These are phyloP conservation scores for Xerocomus brunneocitrinus DNA, from an alignment of 768 basidiomycete species.

Conservation along the genomic window DNA sequence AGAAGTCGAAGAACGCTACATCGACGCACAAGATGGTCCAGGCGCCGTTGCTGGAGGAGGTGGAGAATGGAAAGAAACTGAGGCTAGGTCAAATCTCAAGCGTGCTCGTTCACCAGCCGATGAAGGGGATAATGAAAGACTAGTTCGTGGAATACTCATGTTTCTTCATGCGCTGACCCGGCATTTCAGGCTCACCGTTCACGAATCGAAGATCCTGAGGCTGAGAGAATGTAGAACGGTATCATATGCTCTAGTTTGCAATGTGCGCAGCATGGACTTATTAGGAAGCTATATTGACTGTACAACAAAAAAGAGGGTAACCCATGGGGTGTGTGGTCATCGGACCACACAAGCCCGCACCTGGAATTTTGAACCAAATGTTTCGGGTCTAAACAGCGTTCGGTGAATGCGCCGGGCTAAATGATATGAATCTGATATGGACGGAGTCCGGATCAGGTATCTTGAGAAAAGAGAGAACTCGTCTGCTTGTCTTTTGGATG, in stretches of 20 bases:
- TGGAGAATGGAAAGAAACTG: slow-evolving; percentile 76
- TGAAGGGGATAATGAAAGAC: slow-evolving; percentile 55
- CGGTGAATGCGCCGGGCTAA: slow-evolving; percentile 61
- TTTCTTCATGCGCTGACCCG: slow-evolving; percentile 4
- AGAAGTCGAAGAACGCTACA: slow-evolving; percentile 84
- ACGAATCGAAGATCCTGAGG: slow-evolving; percentile 60
- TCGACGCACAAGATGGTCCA: slow-evolving; percentile 72
- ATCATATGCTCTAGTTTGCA: slow-evolving; percentile 23
- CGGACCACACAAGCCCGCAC: slow-evolving; percentile 49
- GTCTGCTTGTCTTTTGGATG: slow-evolving; percentile 29
- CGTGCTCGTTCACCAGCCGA: slow-evolving; percentile 76
- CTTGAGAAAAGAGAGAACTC: slow-evolving; percentile 46
- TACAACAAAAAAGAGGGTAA: slow-evolving; percentile 6
- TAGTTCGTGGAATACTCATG: slow-evolving; percentile 38
- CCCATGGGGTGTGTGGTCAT: slow-evolving; percentile 26
- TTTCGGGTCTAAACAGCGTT: slow-evolving; percentile 40
- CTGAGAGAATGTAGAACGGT: slow-evolving; percentile 59
- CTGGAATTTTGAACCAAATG: slow-evolving; percentile 36
- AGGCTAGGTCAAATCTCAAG: slow-evolving; percentile 50
- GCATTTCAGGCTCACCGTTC: slow-evolving; percentile 49
- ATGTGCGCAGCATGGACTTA: slow-evolving; percentile 10
- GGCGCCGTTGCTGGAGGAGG: slow-evolving; percentile 81
- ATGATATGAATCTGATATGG: slow-evolving; percentile 63
- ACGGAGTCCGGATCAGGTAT: slow-evolving; percentile 51
- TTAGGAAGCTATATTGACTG: slow-evolving; percentile 12